Evolutionary conservation across 345 rosid genomes (phyloP), one percentile per base, ranked within the genome.

Genomic region (Excoecaria agallocha): DNA sequence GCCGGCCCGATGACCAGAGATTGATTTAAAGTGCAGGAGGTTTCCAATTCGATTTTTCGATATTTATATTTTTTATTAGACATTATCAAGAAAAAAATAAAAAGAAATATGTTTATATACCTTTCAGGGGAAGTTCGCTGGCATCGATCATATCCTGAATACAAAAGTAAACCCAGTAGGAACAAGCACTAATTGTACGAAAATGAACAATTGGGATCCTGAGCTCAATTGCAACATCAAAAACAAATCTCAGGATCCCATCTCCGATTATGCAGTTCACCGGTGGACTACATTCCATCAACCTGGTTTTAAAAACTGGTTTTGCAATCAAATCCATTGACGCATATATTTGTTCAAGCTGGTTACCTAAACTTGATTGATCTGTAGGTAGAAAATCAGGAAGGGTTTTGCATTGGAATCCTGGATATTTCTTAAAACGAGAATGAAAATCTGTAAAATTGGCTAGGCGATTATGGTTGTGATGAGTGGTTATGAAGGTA

Each of bases 401-500:
- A 0, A 84, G 43, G 0, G 85, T 69, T 69, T 41, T 68, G 24
- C 88, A 85, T 24, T 69, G 75, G 66, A 87, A 81, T 12, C 76
- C 84, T 0, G 45, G 75, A n/a, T 79, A 85, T 16, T 57, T 75
- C 24, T 70, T 12, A 45, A 90, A 90, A 16, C 82, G 84, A 56
- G 85, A 58, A n/a, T 74, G 66, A 30, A 82, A 56, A 13, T 79
- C 59, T 16, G 84, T 46, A 74, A 25, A 72, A 8, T 46, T 80
- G 57, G 69, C 19, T 3, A 84, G 76, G 20, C 77, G 75, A 19
- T 64, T 54, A 24, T 85, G 84, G 80, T 72, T 82, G 76, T 79
- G 37, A 5, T 80, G 76, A 10, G 86, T 78, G 80, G 78, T 85
- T 49, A 87, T 79, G 82, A 93, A 88, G 61, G 97, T 91, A 79